Percentiles rank a stretch among this genome's conserved stretches.
Conservation (phyloP, 306 rosid genomes). For the Carpinus viminea region DNA sequence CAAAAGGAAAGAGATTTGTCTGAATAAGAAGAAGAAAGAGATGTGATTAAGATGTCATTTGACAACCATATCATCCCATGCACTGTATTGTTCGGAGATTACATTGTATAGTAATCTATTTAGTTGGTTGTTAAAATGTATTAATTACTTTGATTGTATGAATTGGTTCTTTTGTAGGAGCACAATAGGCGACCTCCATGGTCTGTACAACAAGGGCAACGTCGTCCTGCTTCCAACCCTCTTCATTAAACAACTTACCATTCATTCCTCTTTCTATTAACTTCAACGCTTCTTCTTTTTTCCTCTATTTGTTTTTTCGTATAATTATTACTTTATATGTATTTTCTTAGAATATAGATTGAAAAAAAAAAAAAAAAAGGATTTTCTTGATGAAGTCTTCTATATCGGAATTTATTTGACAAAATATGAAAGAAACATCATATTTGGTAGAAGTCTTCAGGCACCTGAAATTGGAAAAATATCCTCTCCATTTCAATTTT, state of each 20-base stretch:
- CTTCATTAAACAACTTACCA: conserved; percentile 31
- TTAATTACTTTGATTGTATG: neutral
- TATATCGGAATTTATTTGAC: no score
- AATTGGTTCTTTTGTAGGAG: conserved; percentile 47
- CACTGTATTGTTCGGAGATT: neutral
- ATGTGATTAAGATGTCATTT: neutral
- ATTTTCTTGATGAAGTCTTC: no score
- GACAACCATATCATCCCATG: neutral
- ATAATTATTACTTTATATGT: no score
- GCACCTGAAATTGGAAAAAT: no score
- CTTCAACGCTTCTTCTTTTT: neutral
- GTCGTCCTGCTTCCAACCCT: conserved; percentile 35
- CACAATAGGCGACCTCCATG: conserved; percentile 76
- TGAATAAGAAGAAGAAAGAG: neutral
- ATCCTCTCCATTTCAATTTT: no score
- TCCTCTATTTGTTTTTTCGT: neutral
- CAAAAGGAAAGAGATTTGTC: neutral
- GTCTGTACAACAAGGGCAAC: conserved; percentile 80
- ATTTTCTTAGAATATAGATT: no score
- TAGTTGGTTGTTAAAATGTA: neutral
- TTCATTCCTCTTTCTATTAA: neutral
- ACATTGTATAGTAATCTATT: no score
- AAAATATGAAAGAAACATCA: no score
- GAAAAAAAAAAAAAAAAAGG: no score
- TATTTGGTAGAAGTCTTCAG: no score